phyloP scores from a whole-genome alignment of 2,329 filamentous ascomycete species.

The Monosporascus sp. region DNA sequence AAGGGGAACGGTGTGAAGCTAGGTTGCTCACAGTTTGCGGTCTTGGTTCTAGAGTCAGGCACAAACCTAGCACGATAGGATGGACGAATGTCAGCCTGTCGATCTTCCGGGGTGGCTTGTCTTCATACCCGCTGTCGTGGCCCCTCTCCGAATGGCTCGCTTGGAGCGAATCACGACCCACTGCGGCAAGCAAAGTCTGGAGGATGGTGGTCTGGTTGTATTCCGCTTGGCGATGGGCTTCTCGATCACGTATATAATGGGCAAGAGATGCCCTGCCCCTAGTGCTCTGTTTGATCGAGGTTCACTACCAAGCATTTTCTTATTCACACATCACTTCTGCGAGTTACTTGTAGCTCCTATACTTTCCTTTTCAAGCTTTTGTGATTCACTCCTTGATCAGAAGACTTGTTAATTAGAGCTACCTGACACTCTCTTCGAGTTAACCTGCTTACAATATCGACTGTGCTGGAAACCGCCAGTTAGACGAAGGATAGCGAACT shows the following conservation, averaged over 20 bases:
- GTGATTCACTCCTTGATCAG: conserved; percentile 26
- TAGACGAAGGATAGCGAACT: conserved; percentile 4
- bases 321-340: conserved; percentile 15
- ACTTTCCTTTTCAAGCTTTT: conserved; percentile 17
- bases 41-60: conserved; percentile 15
- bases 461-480: neutral
- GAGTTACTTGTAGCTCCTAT: conserved; percentile 18
- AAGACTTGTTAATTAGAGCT: conserved; percentile 16
- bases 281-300: conserved; percentile 1
- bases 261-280: conserved; percentile 6
- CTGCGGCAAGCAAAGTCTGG: neutral
- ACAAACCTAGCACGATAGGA: neutral
- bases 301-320: conserved; percentile 12
- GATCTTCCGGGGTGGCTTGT: conserved; percentile 4
- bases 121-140: conserved; percentile 13
- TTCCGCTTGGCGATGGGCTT: conserved; percentile 8
- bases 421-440: conserved; percentile 10
- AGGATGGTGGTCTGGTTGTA: neutral
- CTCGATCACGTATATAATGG: conserved; percentile 16
- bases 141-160: conserved; percentile 9
- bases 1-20: conserved; percentile 7
- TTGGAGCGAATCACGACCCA: conserved; percentile 7
- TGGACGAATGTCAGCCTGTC: conserved; percentile 8
- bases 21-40: conserved; percentile 2
- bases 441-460: conserved; percentile 8